Conservation (phyloP, 2,329 filamentous ascomycete genomes). For the Aspergillus brasiliensis region DNA sequence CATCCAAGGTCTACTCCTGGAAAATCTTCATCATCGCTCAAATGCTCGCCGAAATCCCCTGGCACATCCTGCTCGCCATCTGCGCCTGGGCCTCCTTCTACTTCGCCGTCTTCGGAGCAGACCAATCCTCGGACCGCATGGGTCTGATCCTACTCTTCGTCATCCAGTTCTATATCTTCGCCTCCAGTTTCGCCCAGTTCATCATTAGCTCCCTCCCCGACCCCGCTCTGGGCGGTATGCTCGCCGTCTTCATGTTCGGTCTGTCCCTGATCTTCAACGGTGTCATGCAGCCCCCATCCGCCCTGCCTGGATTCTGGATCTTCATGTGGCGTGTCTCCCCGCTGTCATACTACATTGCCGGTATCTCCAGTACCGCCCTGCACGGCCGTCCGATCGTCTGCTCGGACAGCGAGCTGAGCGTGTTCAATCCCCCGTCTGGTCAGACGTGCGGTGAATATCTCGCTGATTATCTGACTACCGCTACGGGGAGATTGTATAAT, state of each 20-base stretch:
- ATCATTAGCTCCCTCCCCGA: conserved; percentile 32
- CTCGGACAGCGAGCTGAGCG: conserved; percentile 67
- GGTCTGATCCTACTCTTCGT: conserved; percentile 9
- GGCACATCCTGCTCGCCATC: conserved; percentile 72
- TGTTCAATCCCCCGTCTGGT: conserved; percentile 60
- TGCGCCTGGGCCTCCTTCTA: conserved; percentile 80
- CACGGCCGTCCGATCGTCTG: conserved; percentile 68
- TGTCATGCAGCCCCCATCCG: conserved; percentile 12
- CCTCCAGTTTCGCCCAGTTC: conserved; percentile 33
- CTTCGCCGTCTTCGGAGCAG: conserved; percentile 67
- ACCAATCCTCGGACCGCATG: conserved; percentile 32
- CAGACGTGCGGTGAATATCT: conserved; percentile 64
- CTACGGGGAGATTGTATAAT: conserved; percentile 58
- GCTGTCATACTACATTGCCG: conserved; percentile 61
- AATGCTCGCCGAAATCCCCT: conserved; percentile 71
- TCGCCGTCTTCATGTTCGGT: conserved; percentile 14
- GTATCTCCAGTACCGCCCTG: conserved; percentile 69
- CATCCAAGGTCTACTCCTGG: conserved; percentile 72
- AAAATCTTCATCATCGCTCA: conserved; percentile 68
- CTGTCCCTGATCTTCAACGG: conserved; percentile 21
- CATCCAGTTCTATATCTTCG: conserved; percentile 12
- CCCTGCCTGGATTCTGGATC: conserved; percentile 18
- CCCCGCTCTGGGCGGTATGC: conserved; percentile 7
- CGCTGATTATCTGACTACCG: conserved; percentile 46
- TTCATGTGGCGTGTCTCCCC: conserved; percentile 18